Conservation (phyloP, 1,284 basidiomycete species). For the Sanghuangporus baumii region DNA sequence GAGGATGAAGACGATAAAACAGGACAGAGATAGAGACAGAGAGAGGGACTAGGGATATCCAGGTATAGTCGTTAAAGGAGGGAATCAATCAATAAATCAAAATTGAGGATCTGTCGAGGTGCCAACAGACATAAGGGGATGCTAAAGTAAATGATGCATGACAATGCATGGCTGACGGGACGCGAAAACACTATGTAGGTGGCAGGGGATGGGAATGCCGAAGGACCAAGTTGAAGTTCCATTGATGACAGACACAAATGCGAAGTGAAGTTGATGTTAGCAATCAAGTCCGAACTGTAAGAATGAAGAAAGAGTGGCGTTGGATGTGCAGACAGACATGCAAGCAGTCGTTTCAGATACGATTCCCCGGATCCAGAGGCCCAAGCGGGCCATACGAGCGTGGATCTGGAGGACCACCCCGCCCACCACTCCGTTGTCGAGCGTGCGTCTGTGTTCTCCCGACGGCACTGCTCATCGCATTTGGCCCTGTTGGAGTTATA, state of each 20-base stretch:
- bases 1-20: neutral
- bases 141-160: neutral
- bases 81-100: constrained; percentile 1
- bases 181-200: neutral
- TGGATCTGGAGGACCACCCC: constrained; percentile 28
- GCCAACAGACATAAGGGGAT: neutral
- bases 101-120: neutral
- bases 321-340: neutral
- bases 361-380: constrained; percentile 58
- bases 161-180: neutral
- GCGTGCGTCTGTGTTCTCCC: constrained; percentile 36
- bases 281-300: neutral
- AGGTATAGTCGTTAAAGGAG: constrained; percentile 3
- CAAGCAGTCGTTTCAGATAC: neutral
- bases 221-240: neutral
- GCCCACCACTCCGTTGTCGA: constrained; percentile 40
- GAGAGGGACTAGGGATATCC: neutral
- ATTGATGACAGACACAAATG: neutral
- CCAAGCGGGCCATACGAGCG: constrained; percentile 69
- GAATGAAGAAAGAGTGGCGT: constrained; percentile 1
- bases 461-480: constrained; percentile 30
- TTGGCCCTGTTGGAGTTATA: constrained; percentile 33
- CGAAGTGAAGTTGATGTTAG: neutral
- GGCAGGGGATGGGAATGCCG: neutral
- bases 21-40: neutral